Evolutionary conservation across 2,329 filamentous ascomycete genomes (phyloP).

Genomic region (Pseudogymnoascus sp.): DNA sequence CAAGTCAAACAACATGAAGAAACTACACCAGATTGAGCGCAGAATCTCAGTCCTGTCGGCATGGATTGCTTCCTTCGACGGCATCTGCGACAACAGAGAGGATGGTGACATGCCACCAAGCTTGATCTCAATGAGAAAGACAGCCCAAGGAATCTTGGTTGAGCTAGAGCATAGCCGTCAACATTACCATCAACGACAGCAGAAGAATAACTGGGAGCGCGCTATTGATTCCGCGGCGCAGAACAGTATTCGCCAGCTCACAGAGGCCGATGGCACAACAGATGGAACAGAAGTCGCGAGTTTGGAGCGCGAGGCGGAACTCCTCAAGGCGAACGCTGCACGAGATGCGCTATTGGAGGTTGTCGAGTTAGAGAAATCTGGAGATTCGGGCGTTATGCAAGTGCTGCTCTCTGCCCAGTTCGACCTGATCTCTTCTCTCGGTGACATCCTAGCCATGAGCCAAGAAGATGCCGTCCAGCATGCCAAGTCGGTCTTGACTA

Average conservation of each 20-base stretch:
- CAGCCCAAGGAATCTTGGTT: constrained; percentile 76
- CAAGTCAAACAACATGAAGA: constrained; percentile 71
- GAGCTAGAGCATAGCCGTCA: constrained; percentile 87
- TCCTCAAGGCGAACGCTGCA: constrained; percentile 75
- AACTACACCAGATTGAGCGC: constrained; percentile 72
- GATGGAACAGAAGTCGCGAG: constrained; percentile 63
- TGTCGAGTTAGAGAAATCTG: constrained; percentile 74
- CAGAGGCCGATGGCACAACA: constrained; percentile 57
- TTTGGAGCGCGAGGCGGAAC: constrained; percentile 73
- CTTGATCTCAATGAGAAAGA: constrained; percentile 71
- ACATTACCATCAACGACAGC: constrained; percentile 78
- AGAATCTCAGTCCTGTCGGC: constrained; percentile 79
- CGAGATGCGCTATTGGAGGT: constrained; percentile 71
- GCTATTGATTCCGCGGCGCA: constrained; percentile 80
- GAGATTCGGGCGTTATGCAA: constrained; percentile 72
- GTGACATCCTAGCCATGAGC: constrained; percentile 72
- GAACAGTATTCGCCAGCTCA: constrained; percentile 73
- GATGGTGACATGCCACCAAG: constrained; percentile 58
- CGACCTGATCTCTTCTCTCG: constrained; percentile 77
- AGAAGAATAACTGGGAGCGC: constrained; percentile 79
- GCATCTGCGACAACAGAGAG: constrained; percentile 64
- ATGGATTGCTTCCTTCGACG: constrained; percentile 90
- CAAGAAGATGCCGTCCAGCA: constrained; percentile 76
- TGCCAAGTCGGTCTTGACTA: constrained; percentile 68
- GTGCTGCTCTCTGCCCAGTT: constrained; percentile 84